Conservation (phyloP, 352 stramenopile genomes). For the Phytophthora macrochlamydospora region DNA sequence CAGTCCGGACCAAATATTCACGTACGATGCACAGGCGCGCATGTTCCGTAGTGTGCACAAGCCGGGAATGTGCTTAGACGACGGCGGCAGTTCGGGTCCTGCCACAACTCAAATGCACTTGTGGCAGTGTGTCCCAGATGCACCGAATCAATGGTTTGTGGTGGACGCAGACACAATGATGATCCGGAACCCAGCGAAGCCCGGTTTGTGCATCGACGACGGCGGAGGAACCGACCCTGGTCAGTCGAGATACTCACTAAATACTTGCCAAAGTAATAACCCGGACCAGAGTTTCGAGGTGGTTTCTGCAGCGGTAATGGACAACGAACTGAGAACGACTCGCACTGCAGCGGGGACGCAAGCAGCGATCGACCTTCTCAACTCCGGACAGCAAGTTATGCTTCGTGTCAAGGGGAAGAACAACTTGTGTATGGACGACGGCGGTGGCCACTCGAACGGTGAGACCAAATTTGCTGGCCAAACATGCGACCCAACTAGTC, state of each 20-base stretch:
- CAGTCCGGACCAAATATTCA: slow-evolving; percentile 35
- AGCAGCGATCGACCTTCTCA: not conserved
- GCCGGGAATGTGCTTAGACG: slow-evolving; percentile 32
- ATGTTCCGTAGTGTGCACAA: slow-evolving; percentile 34
- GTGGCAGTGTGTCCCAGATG: slow-evolving; percentile 25
- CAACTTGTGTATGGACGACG: no score
- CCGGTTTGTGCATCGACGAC: slow-evolving; percentile 32
- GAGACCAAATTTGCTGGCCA: no score
- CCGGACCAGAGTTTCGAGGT: slow-evolving; percentile 30
- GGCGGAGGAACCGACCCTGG: not conserved
- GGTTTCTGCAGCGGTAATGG: slow-evolving; percentile 6
- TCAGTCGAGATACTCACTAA: slow-evolving; percentile 8
- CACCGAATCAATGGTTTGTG: slow-evolving; percentile 34
- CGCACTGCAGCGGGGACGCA: not conserved
- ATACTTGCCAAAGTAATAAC: slow-evolving; percentile 19
- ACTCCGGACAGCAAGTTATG: no score
- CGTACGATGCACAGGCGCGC: slow-evolving; percentile 22
- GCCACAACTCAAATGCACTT: slow-evolving; percentile 5
- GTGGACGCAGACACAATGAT: slow-evolving; percentile 22
- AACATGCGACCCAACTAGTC: no score
- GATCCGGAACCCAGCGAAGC: slow-evolving; percentile 27
- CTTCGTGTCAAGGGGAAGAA: no score
- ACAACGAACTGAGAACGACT: not conserved
- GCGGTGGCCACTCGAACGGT: no score
- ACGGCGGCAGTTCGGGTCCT: slow-evolving; percentile 14